Base-by-base conservation (phyloP, 2,329 filamentous ascomycete species). In the Hysterium pulicare region DNA sequence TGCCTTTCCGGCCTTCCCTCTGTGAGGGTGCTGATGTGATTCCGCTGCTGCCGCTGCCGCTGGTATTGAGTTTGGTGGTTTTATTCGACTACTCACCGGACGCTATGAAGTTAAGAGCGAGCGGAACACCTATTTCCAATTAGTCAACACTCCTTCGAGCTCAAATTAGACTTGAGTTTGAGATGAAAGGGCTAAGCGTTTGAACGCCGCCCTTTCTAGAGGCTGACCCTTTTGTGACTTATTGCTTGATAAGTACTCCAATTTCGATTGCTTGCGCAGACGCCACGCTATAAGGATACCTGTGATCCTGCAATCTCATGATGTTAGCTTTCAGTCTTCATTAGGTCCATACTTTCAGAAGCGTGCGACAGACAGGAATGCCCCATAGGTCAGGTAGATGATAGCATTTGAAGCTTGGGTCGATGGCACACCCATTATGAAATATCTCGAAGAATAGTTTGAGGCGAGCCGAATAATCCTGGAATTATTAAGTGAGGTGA, bases 101-200 rank as follows among this genome's bases (percentile, higher is more conserved):
- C 68, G 87, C 87, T 73, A 93, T 87, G 74, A 93, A 93, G 73
- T 93, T 93, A 64, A 93, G 76, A 67, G 87, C 86, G 69, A 93
- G 73, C 56, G 87, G 87, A 52, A 89, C 72, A 53, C 85, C 87
- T 93, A 58, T 17, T 46, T 23, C 41, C 17, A 33, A 59, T 70
- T 46, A 54, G 49, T 40, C 9, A 38, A 46, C 20, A 15, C 13
- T 31, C 35, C 61, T 72, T 54, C 72, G 7, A 8, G 19, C 19
- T 4, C 8, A 20, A 9, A 26, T 17, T 13, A 31, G 26, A 40
- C 8, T 40, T 5, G 32, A 15, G 32, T 5, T 67, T 54, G 41
- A 15, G 36, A 23, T 21, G 21, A 28, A 37, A 33, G 45, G 36
- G 21, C 31, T n/a, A 6, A 34, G 13, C 16, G 15, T 2, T 23